Conservation (phyloP, 768 basidiomycete species). For the Suillus clintonianus region DNA sequence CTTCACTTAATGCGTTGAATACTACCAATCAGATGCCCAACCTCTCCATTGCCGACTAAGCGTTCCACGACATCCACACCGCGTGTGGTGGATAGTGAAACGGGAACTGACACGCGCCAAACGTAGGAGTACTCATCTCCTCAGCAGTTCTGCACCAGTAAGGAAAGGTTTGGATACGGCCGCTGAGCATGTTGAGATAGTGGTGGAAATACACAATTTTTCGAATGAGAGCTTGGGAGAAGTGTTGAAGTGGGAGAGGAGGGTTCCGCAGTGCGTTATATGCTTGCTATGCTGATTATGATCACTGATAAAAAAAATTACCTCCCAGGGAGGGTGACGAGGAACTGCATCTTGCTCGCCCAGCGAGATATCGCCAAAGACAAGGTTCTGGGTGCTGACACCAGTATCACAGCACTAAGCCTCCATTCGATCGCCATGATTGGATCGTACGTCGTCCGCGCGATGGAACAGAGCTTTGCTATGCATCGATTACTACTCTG, state of each 20-base stretch:
- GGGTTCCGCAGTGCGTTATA: conserved; percentile 35
- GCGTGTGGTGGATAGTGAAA: conserved; percentile 44
- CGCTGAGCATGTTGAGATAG: conserved; percentile 92
- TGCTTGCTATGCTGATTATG: conserved; percentile 1
- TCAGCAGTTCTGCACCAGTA: conserved; percentile 93
- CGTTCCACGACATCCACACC: conserved; percentile 87
- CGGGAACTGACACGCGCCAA: conserved; percentile 10
- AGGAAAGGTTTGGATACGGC: conserved; percentile 98
- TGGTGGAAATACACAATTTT: conserved; percentile 99
- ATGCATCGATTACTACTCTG: conserved; percentile 98
- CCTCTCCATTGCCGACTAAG: conserved; percentile 72
- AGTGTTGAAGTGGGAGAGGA: conserved; percentile 90
- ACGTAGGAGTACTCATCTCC: conserved; percentile 97
- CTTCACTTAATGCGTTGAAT: conserved; percentile 47
- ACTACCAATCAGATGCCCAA: conserved; percentile 85
- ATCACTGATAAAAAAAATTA: no score
- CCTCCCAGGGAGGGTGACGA: conserved; percentile 53
- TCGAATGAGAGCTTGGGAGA: conserved; percentile 98
- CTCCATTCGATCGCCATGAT: conserved; percentile 98
- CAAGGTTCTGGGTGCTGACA: conserved; percentile 58
- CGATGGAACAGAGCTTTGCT: conserved; percentile 83
- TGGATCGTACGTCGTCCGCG: conserved; percentile 88
- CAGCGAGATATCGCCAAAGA: conserved; percentile 94
- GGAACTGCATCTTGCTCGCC: conserved; percentile 75
- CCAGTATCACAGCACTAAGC: conserved; percentile 62